phyloP scores from a whole-genome alignment of 2,329 filamentous ascomycete genomes.

The Trematosphaeria pertusa region DNA sequence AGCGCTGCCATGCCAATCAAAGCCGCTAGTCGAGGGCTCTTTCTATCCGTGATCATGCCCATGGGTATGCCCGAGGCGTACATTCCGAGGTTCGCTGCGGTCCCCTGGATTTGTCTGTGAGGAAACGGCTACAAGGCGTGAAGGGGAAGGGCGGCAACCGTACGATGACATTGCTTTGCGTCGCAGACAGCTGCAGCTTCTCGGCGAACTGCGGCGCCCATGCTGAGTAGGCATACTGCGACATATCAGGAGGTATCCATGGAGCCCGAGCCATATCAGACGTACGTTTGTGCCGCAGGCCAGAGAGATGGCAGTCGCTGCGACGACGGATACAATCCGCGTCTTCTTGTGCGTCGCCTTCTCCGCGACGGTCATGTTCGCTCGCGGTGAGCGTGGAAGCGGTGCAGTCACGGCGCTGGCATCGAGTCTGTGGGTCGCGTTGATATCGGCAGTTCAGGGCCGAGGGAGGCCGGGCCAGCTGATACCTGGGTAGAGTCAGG shows the following conservation, averaged over 20 bases:
- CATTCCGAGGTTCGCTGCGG: conserved; percentile 90
- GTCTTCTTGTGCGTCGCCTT: conserved; percentile 61
- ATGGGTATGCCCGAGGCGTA: conserved; percentile 89
- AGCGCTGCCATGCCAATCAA: conserved; percentile 76
- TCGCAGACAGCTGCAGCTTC: conserved; percentile 84
- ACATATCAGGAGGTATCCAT: conserved; percentile 30
- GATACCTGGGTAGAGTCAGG: conserved; percentile 8
- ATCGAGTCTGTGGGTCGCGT: conserved; percentile 28
- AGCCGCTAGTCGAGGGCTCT: conserved; percentile 80
- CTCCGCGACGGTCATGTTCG: conserved; percentile 32
- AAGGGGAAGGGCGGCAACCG: conserved; percentile 32
- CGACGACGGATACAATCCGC: conserved; percentile 81
- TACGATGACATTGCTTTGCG: conserved; percentile 89
- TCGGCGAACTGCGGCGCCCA: conserved; percentile 97
- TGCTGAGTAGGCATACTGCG: conserved; percentile 94
- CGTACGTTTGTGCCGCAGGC: conserved; percentile 92
- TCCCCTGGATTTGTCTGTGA: conserved; percentile 47
- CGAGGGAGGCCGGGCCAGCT: conserved; percentile 9
- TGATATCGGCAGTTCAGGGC: conserved; percentile 10
- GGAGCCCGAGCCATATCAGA: conserved; percentile 15
- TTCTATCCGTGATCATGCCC: conserved; percentile 84
- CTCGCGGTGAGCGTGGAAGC: conserved; percentile 14
- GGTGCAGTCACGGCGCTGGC: conserved; percentile 24
- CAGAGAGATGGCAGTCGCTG: conserved; percentile 82
- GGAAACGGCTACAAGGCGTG: conserved; percentile 1